A percentile compares a stretch with the other conserved stretches of the same genome.
phyloP scores from a whole-genome alignment of 2,329 filamentous ascomycete genomes.

The Peltaster fructicola region DNA sequence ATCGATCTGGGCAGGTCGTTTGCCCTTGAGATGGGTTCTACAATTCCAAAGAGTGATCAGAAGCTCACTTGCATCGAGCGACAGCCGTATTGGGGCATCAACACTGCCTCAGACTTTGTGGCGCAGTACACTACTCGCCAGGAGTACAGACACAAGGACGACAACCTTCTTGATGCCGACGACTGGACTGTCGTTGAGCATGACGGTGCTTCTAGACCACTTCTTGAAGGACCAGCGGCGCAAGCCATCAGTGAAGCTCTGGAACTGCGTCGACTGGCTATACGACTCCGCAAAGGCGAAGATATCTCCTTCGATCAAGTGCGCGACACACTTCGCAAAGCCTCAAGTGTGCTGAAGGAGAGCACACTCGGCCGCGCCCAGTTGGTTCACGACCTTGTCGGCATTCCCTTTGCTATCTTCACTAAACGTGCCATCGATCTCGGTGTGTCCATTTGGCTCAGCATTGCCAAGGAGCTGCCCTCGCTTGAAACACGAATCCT shows the following conservation, averaged over 20 bases:
- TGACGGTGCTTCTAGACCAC: slow-evolving; percentile 8
- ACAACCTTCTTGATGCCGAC: slow-evolving; percentile 17
- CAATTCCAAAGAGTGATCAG: slow-evolving; percentile 73
- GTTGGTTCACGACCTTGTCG: slow-evolving; percentile 73
- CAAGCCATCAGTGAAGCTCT: slow-evolving; percentile 22
- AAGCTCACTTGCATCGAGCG: slow-evolving; percentile 66
- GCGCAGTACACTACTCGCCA: slow-evolving; percentile 95
- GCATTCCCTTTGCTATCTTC: slow-evolving; percentile 82
- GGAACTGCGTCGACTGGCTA: slow-evolving; percentile 56
- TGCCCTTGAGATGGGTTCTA: slow-evolving; percentile 76
- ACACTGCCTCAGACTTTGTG: slow-evolving; percentile 88
- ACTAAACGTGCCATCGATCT: slow-evolving; percentile 91
- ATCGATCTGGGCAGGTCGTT: slow-evolving; percentile 87
- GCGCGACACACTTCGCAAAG: slow-evolving; percentile 64
- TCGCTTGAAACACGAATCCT: slow-evolving; percentile 72
- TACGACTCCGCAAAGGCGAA: slow-evolving; percentile 50
- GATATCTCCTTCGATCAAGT: slow-evolving; percentile 56
- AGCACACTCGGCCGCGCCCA: slow-evolving; percentile 57
- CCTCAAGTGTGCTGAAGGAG: slow-evolving; percentile 71
- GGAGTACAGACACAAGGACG: slow-evolving; percentile 79
- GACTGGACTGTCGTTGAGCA: slow-evolving; percentile 17
- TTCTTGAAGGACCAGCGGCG: slow-evolving; percentile 1
- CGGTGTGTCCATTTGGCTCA: slow-evolving; percentile 88
- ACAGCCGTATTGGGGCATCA: slow-evolving; percentile 56
- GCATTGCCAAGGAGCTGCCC: slow-evolving; percentile 91